Percentiles rank a stretch among this genome's conserved stretches.
Evolutionary conservation across 768 basidiomycete genomes (phyloP).

Genomic region (Dictyophora rubrovolvata): DNA sequence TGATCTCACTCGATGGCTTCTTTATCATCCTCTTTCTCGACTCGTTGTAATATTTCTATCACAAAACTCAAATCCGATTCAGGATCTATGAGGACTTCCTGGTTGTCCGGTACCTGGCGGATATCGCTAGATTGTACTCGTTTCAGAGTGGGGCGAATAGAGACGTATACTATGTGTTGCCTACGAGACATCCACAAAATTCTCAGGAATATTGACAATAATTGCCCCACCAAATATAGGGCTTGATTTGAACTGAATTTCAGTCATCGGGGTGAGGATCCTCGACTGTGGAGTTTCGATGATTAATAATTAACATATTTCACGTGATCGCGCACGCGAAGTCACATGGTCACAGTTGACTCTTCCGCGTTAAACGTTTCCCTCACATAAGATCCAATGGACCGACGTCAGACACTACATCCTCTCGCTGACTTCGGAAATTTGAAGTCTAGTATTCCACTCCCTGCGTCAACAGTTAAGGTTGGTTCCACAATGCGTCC

Average conservation of each 20-base stretch:
- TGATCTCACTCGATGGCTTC: conserved; percentile 47
- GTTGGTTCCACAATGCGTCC: conserved; percentile 36
- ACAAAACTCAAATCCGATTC: conserved; percentile 65
- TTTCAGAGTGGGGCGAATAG: neutral
- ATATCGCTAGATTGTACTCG: conserved; percentile 30
- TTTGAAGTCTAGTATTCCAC: conserved; percentile 55
- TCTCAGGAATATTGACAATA: conserved; percentile 39
- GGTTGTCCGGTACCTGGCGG: conserved; percentile 88
- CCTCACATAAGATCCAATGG: neutral
- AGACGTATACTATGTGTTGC: conserved; percentile 20
- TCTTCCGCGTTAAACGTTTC: neutral
- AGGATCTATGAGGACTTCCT: conserved; percentile 82
- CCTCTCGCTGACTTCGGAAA: conserved; percentile 39
- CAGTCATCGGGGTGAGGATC: neutral
- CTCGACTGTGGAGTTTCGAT: no score
- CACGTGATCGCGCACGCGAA: neutral
- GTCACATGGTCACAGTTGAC: no score
- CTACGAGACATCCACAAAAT: conserved; percentile 80
- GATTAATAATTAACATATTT: neutral
- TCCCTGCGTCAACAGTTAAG: conserved; percentile 63
- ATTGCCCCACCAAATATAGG: conserved; percentile 87
- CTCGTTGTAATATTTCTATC: conserved; percentile 73
- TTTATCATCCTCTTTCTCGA: conserved; percentile 44
- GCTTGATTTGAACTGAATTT: conserved; percentile 20
- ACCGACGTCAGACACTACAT: conserved; percentile 50